Conservation (phyloP, 2,329 filamentous ascomycete species). For the Fusarium guadeloupense region DNA sequence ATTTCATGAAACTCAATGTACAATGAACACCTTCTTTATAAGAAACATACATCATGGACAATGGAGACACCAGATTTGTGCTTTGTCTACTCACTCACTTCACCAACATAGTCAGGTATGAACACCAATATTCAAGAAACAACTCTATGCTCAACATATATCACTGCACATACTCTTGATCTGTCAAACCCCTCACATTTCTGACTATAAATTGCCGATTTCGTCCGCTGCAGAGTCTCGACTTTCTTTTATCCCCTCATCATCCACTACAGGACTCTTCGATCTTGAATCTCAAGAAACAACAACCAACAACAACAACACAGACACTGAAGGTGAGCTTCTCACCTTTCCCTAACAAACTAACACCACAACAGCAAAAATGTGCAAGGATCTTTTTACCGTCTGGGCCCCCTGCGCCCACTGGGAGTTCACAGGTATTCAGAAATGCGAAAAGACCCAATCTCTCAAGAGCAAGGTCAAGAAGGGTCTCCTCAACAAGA, state of each 20-base stretch:
- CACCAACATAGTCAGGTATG: not conserved
- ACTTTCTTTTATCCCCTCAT: not conserved
- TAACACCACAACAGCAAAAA: not conserved
- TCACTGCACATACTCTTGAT: not conserved
- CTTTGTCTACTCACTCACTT: not conserved
- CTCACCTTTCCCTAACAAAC: not conserved
- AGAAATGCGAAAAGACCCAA: not conserved
- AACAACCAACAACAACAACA: not conserved
- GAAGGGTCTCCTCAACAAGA: not conserved
- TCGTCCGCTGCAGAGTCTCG: not conserved
- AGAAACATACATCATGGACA: not conserved
- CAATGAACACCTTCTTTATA: not conserved
- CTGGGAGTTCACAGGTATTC: not conserved
- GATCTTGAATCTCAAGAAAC: not conserved
- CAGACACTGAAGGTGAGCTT: not conserved
- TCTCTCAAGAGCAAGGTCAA: not conserved
- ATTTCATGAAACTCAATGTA: not conserved
- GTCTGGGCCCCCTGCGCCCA: constrained; percentile 19
- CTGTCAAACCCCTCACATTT: not conserved
- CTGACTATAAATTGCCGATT: not conserved
- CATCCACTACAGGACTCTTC: not conserved
- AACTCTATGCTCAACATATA: not conserved
- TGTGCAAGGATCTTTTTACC: not conserved
- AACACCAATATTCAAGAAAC: not conserved
- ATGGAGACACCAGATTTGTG: not conserved